Evolutionary conservation across 345 rosid species (phyloP).

Genomic region (Ailanthus altissimus): DNA sequence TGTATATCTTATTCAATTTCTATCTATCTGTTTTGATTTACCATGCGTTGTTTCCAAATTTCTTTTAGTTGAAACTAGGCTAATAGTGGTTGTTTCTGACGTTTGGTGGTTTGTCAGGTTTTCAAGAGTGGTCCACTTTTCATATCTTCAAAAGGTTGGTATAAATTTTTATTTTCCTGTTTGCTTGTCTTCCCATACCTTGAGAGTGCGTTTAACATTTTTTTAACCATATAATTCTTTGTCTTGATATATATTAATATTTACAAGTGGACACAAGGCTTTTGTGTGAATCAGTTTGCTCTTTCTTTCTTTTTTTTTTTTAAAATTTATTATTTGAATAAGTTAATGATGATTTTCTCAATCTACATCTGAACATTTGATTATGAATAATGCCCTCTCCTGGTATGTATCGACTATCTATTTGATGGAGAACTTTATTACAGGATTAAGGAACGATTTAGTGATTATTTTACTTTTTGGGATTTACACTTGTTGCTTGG

Average conservation of each 20-base stretch:
- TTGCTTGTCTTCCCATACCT: not conserved
- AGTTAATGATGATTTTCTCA: not conserved
- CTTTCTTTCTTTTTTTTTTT: not conserved
- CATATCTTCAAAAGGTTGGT: constrained; percentile 97
- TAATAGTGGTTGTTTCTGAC: constrained; percentile 14
- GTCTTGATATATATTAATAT: not conserved
- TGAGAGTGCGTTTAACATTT: constrained; percentile 16
- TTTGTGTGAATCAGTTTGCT: not conserved
- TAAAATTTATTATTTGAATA: not conserved
- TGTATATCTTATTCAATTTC: not conserved
- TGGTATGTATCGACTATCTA: not conserved
- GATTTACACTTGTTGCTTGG: not conserved
- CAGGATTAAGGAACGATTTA: not conserved
- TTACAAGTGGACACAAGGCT: not conserved
- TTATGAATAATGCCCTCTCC: not conserved
- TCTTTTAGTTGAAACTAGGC: constrained; percentile 1
- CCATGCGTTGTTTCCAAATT: not conserved
- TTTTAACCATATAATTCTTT: constrained; percentile 13
- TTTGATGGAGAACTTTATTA: not conserved
- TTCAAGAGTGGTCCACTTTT: constrained; percentile 96
- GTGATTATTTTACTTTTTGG: not conserved
- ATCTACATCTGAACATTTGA: not conserved
- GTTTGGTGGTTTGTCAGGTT: constrained; percentile 52
- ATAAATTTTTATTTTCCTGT: not conserved
- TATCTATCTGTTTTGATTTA: not conserved